These are phyloP conservation scores for Rhodotorula graminis DNA, from an alignment of 768 basidiomycete species.

Conservation along the genomic window DNA sequence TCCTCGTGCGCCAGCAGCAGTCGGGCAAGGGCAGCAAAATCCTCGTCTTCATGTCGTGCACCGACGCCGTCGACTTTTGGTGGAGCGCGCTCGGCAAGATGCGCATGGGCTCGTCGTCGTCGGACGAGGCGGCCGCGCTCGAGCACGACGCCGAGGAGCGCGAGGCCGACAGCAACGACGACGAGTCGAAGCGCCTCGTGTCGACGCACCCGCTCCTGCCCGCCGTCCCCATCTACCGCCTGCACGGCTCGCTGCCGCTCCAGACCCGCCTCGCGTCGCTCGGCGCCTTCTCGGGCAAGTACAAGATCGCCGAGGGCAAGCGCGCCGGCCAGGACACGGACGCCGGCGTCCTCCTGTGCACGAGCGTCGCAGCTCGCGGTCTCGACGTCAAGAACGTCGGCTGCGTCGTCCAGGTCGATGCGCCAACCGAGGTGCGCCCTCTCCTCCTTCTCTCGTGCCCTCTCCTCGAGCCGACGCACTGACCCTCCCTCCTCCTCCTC, in stretches of 20 bases:
- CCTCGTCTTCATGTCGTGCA: slow-evolving; percentile 93
- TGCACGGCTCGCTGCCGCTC: slow-evolving; percentile 88
- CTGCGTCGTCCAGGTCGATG: slow-evolving; percentile 90
- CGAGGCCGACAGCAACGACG: slow-evolving; percentile 8
- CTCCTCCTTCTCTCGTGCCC: not conserved
- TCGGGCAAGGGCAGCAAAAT: slow-evolving; percentile 58
- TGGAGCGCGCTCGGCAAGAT: slow-evolving; percentile 76
- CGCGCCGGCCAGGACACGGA: slow-evolving; percentile 45
- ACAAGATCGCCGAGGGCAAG: slow-evolving; percentile 43
- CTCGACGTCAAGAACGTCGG: slow-evolving; percentile 90
- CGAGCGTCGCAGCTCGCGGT: slow-evolving; percentile 97
- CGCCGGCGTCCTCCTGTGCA: slow-evolving; percentile 80
- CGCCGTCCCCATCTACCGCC: slow-evolving; percentile 70
- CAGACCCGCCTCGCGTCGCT: slow-evolving; percentile 73
- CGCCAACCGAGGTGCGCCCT: slow-evolving; percentile 78
- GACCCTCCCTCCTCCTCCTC: not conserved
- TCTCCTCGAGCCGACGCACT: not conserved
- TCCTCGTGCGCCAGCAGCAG: slow-evolving; percentile 14
- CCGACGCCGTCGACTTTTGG: slow-evolving; percentile 96
- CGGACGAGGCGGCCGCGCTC: slow-evolving; percentile 31
- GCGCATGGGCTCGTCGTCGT: slow-evolving; percentile 55
- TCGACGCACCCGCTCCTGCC: slow-evolving; percentile 73
- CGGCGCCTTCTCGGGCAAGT: slow-evolving; percentile 63
- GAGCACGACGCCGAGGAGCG: slow-evolving; percentile 38
- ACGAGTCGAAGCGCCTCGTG: slow-evolving; percentile 52